A percentile compares a stretch with the other conserved stretches of the same genome.
phyloP scores from a whole-genome alignment of 495 filamentous ascomycete species.

The Thozetella sp. region DNA sequence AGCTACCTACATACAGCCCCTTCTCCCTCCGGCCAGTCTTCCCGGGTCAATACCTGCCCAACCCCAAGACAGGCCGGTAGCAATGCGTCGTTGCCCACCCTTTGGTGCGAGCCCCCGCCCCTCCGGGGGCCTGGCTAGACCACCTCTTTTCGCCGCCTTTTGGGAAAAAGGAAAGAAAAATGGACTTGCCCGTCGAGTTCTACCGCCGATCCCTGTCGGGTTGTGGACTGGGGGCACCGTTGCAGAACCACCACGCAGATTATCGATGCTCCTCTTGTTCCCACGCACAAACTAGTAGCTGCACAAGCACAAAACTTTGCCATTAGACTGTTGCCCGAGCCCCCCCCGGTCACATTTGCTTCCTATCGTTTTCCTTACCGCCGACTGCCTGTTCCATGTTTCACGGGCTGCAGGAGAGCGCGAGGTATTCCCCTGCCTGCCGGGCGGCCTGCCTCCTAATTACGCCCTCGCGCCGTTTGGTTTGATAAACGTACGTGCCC shows the following conservation, averaged over 20 bases:
- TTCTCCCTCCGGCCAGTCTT: background rate
- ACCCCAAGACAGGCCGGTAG: background rate
- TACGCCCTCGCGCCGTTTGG: no score
- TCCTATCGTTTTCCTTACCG: background rate
- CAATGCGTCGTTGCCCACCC: background rate
- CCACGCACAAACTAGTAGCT: conserved; percentile 1
- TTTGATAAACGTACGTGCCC: no score
- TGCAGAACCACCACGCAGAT: background rate
- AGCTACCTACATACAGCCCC: background rate
- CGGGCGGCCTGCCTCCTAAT: no score
- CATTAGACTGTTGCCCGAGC: background rate
- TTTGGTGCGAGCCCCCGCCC: no score
- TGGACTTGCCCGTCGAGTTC: background rate
- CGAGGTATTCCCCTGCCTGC: background rate
- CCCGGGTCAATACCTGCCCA: background rate
- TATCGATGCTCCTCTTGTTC: background rate
- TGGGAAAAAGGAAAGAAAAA: no score
- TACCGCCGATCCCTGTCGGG: background rate
- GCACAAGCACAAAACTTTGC: background rate
- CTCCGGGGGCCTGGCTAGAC: no score
- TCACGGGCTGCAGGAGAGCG: background rate
- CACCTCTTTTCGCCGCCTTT: no score
- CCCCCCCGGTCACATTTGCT: background rate
- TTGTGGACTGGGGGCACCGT: background rate
- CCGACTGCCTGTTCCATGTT: background rate